Evolutionary conservation across 2,329 filamentous ascomycete genomes (phyloP).

Genomic region (Trichophaea hybrida): DNA sequence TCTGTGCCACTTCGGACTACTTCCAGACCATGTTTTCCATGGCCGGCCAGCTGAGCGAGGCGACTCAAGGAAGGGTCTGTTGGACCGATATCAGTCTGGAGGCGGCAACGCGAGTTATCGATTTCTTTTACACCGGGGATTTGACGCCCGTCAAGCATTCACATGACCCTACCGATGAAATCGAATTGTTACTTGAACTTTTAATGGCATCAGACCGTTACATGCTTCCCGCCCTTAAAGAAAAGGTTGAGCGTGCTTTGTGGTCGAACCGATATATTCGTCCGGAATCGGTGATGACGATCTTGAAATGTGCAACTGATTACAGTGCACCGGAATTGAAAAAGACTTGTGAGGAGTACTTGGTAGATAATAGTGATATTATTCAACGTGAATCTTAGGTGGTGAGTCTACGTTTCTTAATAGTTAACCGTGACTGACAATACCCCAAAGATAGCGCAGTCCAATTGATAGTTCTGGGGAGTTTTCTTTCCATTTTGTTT

Average conservation of each 20-base stretch:
- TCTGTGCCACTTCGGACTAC: conserved; percentile 12
- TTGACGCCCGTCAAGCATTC: not conserved
- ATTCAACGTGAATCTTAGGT: conserved; percentile 5
- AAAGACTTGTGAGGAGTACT: conserved; percentile 5
- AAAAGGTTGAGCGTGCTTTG: conserved; percentile 3
- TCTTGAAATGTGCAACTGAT: conserved; percentile 2
- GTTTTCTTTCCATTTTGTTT: too few relatives aligned
- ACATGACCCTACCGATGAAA: not conserved
- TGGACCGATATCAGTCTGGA: conserved; percentile 1
- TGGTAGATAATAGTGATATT: conserved; percentile 5
- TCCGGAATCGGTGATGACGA: conserved; percentile 13
- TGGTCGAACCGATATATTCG: conserved; percentile 10
- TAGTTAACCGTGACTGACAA: too few relatives aligned
- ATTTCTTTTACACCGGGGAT: conserved; percentile 16
- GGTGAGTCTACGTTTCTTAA: too few relatives aligned
- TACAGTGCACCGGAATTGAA: not conserved
- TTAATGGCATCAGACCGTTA: conserved; percentile 12
- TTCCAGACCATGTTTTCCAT: conserved; percentile 9
- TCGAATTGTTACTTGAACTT: conserved; percentile 13
- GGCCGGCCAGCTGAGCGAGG: not conserved
- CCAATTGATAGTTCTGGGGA: too few relatives aligned
- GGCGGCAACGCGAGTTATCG: conserved; percentile 8
- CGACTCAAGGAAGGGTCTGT: not conserved
- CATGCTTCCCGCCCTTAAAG: conserved; percentile 9
- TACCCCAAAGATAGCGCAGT: too few relatives aligned